Conservation (phyloP, 257 asterid species). For the Dorcoceras hygrometricum region DNA sequence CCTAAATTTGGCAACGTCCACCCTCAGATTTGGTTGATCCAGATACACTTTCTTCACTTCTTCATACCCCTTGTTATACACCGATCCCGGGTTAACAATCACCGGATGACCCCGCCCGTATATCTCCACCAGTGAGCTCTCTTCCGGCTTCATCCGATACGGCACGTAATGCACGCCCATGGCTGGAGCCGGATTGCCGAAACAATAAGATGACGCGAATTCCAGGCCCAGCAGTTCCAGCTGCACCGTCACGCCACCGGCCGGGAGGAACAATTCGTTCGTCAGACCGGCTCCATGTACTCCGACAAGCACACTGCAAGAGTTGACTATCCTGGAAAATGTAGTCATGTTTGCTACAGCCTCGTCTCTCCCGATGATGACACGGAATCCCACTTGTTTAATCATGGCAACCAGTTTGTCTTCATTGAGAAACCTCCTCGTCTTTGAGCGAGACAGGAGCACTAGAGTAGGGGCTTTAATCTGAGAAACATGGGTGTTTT, state of each 20-base stretch:
- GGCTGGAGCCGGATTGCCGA: constrained; percentile 39
- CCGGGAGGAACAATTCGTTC: constrained; percentile 50
- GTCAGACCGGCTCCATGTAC: constrained; percentile 68
- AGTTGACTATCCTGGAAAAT: constrained; percentile 34
- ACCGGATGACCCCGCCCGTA: constrained; percentile 42
- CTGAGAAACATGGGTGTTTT: constrained; percentile 30
- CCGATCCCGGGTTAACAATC: constrained; percentile 36
- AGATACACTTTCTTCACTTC: constrained; percentile 35
- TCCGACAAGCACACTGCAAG: constrained; percentile 53
- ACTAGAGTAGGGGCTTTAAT: constrained; percentile 30
- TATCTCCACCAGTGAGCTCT: constrained; percentile 43
- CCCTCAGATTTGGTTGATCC: constrained; percentile 43
- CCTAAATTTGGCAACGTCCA: constrained; percentile 47
- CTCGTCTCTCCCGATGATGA: constrained; percentile 26
- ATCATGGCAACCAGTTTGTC: constrained; percentile 39
- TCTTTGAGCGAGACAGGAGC: constrained; percentile 39
- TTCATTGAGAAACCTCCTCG: constrained; percentile 51
- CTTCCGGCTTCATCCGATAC: constrained; percentile 52
- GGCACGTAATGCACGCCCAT: constrained; percentile 49
- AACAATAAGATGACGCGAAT: constrained; percentile 40
- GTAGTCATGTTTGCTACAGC: constrained; percentile 28
- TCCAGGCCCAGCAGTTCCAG: constrained; percentile 42
- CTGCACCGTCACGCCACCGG: constrained; percentile 49
- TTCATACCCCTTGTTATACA: constrained; percentile 34
- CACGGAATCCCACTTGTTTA: constrained; percentile 42